Conservation (phyloP, 1,284 basidiomycete genomes). For the Heterobasidion occidentale region DNA sequence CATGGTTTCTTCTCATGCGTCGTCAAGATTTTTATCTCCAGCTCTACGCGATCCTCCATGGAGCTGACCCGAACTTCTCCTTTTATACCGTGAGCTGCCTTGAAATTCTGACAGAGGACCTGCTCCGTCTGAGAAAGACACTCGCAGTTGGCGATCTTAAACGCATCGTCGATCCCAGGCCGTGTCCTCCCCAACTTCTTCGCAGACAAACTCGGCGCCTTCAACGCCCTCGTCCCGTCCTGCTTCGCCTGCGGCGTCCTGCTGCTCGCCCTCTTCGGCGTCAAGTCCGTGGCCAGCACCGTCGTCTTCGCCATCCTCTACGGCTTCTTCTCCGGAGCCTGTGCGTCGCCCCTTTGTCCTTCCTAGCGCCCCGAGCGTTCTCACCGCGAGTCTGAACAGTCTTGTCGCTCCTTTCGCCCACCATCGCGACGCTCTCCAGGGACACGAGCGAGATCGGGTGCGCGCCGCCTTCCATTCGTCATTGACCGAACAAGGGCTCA, state of each 20-base stretch:
- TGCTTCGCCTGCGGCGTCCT: constrained; percentile 8
- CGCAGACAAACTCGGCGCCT: constrained; percentile 11
- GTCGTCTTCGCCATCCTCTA: constrained; percentile 10
- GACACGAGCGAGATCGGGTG: constrained; percentile 4
- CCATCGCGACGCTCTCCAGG: constrained; percentile 3
- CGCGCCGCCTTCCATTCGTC: background rate
- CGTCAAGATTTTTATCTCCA: constrained; percentile 15
- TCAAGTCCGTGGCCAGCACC: constrained; percentile 5
- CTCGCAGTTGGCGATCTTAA: constrained; percentile 12
- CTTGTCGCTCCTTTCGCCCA: constrained; percentile 1
- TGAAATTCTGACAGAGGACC: too few relatives aligned
- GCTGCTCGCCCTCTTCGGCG: constrained; percentile 15
- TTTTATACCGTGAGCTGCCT: constrained; percentile 1
- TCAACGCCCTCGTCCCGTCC: constrained; percentile 4
- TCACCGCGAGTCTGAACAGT: background rate
- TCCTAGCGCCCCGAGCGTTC: background rate
- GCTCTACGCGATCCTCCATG: constrained; percentile 9
- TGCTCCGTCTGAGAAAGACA: too few relatives aligned
- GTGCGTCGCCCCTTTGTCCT: constrained; percentile 1
- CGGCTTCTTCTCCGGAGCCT: constrained; percentile 13
- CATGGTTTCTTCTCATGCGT: background rate
- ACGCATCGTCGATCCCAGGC: constrained; percentile 11
- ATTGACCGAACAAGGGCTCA: background rate
- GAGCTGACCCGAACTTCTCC: constrained; percentile 2
- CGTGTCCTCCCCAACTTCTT: constrained; percentile 12